These are phyloP conservation scores for Cladosporium austrohemisphaericum DNA, from an alignment of 2,329 filamentous ascomycete species.

Conservation along the genomic window DNA sequence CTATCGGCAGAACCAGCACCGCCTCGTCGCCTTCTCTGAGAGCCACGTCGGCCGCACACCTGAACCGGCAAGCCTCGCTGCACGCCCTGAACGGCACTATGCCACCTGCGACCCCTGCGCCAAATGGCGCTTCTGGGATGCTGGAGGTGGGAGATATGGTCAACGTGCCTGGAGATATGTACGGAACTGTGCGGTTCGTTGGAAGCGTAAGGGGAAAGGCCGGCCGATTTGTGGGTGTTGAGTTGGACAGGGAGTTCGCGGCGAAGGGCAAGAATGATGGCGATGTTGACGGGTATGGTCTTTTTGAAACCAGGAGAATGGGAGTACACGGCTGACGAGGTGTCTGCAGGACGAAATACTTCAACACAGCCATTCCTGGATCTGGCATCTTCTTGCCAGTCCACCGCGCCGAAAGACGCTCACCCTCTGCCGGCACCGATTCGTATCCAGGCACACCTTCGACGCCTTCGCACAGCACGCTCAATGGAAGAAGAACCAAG, in stretches of 20 bases:
- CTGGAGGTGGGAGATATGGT: constrained; percentile 77
- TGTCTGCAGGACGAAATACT: constrained; percentile 54
- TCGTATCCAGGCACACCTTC: constrained; percentile 64
- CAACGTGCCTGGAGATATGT: constrained; percentile 90
- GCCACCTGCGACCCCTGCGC: constrained; percentile 12
- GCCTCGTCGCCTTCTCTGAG: constrained; percentile 43
- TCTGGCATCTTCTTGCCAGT: constrained; percentile 92
- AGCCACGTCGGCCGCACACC: constrained; percentile 39
- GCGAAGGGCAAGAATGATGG: constrained; percentile 88
- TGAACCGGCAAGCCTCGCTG: constrained; percentile 68
- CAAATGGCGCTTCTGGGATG: neutral
- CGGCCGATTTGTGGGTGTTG: constrained; percentile 87
- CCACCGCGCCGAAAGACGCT: constrained; percentile 70
- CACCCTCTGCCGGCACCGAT: constrained; percentile 52
- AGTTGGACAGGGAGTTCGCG: constrained; percentile 77
- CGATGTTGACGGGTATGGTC: constrained; percentile 82
- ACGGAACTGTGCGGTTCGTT: constrained; percentile 83
- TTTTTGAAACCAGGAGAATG: too few species aligned
- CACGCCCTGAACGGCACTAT: constrained; percentile 58
- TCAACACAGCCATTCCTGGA: constrained; percentile 70
- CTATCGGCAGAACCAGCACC: constrained; percentile 35
- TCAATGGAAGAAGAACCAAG: constrained; percentile 28
- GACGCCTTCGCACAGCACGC: constrained; percentile 59
- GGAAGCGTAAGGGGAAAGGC: constrained; percentile 84
- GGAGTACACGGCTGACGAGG: neutral